phyloP scores from a whole-genome alignment of 2,329 filamentous ascomycete species.

The Ceratocystis destructans region DNA sequence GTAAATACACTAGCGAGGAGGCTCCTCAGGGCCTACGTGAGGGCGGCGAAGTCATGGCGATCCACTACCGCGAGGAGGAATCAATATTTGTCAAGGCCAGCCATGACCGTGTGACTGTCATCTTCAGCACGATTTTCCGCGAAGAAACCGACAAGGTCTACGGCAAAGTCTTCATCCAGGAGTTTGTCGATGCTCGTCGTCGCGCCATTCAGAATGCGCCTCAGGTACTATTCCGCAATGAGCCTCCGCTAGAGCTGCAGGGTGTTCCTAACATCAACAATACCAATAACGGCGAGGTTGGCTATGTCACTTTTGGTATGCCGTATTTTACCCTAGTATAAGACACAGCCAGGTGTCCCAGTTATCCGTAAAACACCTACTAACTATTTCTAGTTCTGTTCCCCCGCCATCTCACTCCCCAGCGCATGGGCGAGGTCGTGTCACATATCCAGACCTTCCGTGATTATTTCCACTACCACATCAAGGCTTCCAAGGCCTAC shows the following conservation, averaged over 20 bases:
- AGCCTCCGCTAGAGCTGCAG: constrained; percentile 83
- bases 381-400: constrained; percentile 57
- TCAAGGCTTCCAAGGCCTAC: constrained; percentile 98
- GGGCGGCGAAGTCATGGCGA: constrained; percentile 84
- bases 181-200: constrained; percentile 92
- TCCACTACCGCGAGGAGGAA: constrained; percentile 97
- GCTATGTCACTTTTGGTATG: constrained; percentile 95
- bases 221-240: constrained; percentile 90
- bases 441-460: constrained; percentile 99
- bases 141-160: constrained; percentile 97
- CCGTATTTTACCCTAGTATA: neutral
- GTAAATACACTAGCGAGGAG: constrained; percentile 84
- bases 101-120: constrained; percentile 93
- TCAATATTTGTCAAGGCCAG: constrained; percentile 98
- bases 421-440: constrained; percentile 87
- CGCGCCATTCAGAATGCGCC: constrained; percentile 96
- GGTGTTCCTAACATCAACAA: constrained; percentile 69
- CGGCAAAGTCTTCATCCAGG: constrained; percentile 95
- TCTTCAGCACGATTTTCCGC: constrained; percentile 95
- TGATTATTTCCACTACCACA: constrained; percentile 99
- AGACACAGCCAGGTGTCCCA: neutral
- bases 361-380: neutral
- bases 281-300: constrained; percentile 69
- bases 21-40: constrained; percentile 82
- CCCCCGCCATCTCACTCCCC: constrained; percentile 79